Evolutionary conservation across 2,329 filamentous ascomycete genomes (phyloP).

Genomic region (Hysterium pulicare): DNA sequence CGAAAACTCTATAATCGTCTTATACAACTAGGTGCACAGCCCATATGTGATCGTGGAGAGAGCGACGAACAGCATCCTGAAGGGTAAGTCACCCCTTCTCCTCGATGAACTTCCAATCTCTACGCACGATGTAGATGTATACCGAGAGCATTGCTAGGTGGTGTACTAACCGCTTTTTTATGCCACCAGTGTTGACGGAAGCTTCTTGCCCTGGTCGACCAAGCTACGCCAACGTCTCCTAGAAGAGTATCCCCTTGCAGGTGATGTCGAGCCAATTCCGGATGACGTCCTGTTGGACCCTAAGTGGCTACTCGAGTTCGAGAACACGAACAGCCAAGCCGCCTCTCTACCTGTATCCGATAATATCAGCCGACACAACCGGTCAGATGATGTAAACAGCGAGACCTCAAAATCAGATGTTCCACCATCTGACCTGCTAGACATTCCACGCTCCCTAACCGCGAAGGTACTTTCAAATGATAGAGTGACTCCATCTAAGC

Average conservation of each 20-base stretch:
- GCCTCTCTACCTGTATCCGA: not conserved
- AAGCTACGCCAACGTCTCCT: constrained; percentile 65
- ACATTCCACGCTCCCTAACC: constrained; percentile 55
- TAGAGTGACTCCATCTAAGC: constrained; percentile 68
- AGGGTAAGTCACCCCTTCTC: constrained; percentile 50
- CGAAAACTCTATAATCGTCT: constrained; percentile 84
- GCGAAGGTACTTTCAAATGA: constrained; percentile 64
- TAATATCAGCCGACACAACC: not conserved
- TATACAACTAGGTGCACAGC: constrained; percentile 73
- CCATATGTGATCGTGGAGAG: constrained; percentile 76
- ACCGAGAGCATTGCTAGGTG: no score
- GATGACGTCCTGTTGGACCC: constrained; percentile 71
- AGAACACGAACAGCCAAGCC: constrained; percentile 15
- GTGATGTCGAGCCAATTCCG: constrained; percentile 66
- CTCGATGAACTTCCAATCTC: no score
- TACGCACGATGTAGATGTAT: no score
- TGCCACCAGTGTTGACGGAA: constrained; percentile 67
- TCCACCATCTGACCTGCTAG: constrained; percentile 49
- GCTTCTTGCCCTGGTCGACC: constrained; percentile 74
- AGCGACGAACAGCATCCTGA: constrained; percentile 92
- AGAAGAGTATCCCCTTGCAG: constrained; percentile 64
- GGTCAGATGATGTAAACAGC: not conserved
- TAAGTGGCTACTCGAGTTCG: constrained; percentile 60
- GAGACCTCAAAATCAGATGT: constrained; percentile 8
- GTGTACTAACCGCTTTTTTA: no score